phyloP scores from a whole-genome alignment of 345 rosid genomes.

The Anastatica hierochuntica region DNA sequence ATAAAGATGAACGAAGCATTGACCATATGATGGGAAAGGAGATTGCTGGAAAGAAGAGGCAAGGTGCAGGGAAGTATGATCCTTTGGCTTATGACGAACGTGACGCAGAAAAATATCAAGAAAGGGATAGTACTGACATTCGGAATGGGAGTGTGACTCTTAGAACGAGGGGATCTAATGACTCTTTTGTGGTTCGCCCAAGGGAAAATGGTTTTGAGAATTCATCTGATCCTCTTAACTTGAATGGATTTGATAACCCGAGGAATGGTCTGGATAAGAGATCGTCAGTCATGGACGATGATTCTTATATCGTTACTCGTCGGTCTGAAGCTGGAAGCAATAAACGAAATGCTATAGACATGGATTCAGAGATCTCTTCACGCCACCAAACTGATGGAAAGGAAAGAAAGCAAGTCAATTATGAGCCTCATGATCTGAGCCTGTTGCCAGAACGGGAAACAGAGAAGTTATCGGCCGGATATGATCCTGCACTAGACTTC shows the following conservation, averaged over 20 bases:
- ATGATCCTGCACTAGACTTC: conserved; percentile 77
- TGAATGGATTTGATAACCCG: conserved; percentile 43
- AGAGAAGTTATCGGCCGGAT: conserved; percentile 44
- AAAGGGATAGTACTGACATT: conserved; percentile 32
- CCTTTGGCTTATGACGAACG: conserved; percentile 44
- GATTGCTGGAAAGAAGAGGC: conserved; percentile 38
- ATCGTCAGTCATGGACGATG: conserved; percentile 52
- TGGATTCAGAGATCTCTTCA: conserved; percentile 53
- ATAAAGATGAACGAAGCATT: conserved; percentile 45
- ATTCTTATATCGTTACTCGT: conserved; percentile 65
- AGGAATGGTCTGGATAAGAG: conserved; percentile 32
- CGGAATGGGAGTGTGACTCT: conserved; percentile 39
- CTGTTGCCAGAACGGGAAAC: conserved; percentile 65
- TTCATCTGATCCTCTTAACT: conserved; percentile 39
- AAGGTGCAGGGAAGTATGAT: conserved; percentile 40
- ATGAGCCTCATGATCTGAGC: conserved; percentile 72
- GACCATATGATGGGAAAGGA: conserved; percentile 56
- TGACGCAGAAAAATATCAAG: conserved; percentile 35
- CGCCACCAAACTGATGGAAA: conserved; percentile 34
- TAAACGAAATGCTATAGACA: conserved; percentile 43
- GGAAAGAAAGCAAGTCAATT: conserved; percentile 37
- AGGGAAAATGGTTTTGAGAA: conserved; percentile 31
- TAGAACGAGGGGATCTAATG: conserved; percentile 41
- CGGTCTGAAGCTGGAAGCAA: conserved; percentile 41
- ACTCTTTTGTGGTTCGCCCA: conserved; percentile 35